A percentile compares a stretch with the other conserved stretches of the same genome.
Conservation (phyloP, 768 basidiomycete species). For the Rhodotorula taiwanensis region DNA sequence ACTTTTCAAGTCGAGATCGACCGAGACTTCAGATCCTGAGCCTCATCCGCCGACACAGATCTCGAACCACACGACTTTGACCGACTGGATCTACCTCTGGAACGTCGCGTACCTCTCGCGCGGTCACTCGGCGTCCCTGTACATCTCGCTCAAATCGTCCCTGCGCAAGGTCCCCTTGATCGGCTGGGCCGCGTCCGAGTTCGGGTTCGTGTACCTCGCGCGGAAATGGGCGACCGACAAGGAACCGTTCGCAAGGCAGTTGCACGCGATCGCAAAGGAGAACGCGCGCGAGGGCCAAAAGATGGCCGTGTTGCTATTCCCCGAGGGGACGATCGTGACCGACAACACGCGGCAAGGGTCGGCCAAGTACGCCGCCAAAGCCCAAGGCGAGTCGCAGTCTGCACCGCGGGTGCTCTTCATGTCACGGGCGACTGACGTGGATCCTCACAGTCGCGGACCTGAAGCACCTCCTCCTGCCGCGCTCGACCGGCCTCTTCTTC, state of each 20-base stretch:
- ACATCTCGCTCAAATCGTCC: constrained; percentile 84
- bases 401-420: not conserved
- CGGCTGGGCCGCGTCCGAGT: constrained; percentile 90
- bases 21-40: not conserved
- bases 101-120: constrained; percentile 60
- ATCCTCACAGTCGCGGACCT: constrained; percentile 62
- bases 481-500: constrained; percentile 83
- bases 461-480: constrained; percentile 69
- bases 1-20: no score
- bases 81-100: constrained; percentile 63
- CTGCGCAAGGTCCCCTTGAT: constrained; percentile 75
- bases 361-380: constrained; percentile 77
- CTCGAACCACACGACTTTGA: constrained; percentile 71
- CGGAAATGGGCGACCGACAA: constrained; percentile 89
- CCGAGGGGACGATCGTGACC: constrained; percentile 90
- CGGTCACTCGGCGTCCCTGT: constrained; percentile 61
- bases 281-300: constrained; percentile 45
- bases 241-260: constrained; percentile 58
- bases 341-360: constrained; percentile 75
- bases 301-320: constrained; percentile 79
- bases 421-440: not conserved
- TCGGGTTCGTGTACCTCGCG: constrained; percentile 83
- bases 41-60: constrained; percentile 49
- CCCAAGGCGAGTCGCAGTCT: constrained; percentile 60
- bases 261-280: constrained; percentile 49